Conservation (phyloP, 2,329 filamentous ascomycete genomes). For the Ascochyta rabiei region DNA sequence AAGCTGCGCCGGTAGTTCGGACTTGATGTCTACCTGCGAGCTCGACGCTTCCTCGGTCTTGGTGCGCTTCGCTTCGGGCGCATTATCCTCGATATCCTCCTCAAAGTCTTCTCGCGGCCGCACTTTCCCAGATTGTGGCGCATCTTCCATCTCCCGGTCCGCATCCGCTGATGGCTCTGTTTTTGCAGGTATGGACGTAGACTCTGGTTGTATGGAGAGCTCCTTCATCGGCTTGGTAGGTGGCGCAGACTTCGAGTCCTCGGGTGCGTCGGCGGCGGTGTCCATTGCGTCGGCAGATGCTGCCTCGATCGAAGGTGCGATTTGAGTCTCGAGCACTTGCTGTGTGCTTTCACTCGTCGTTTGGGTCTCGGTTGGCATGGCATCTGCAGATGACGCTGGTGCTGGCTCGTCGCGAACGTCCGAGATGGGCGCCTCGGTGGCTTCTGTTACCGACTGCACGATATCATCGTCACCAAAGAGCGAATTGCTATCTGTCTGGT, state of each 20-base stretch:
- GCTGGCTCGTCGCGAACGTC: slow-evolving; percentile 41
- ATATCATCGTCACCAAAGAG: slow-evolving; percentile 43
- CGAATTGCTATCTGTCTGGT: slow-evolving; percentile 49
- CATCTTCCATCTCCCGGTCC: slow-evolving; percentile 49
- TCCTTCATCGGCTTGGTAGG: slow-evolving; percentile 45
- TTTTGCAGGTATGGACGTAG: slow-evolving; percentile 19
- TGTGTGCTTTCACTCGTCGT: slow-evolving; percentile 35
- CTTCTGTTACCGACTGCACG: slow-evolving; percentile 44
- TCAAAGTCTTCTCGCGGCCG: slow-evolving; percentile 70
- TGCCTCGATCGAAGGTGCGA: slow-evolving; percentile 18
- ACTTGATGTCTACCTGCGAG: slow-evolving; percentile 51
- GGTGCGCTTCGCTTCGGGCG: slow-evolving; percentile 76
- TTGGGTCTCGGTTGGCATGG: slow-evolving; percentile 8
- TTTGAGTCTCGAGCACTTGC: slow-evolving; percentile 39
- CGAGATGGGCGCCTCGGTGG: slow-evolving; percentile 50
- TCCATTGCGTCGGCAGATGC: slow-evolving; percentile 37
- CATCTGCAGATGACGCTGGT: slow-evolving; percentile 22
- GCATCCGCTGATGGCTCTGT: slow-evolving; percentile 24
- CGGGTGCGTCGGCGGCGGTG: slow-evolving; percentile 24
- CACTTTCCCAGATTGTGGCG: slow-evolving; percentile 53
- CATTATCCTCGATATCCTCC: slow-evolving; percentile 61
- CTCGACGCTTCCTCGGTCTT: slow-evolving; percentile 64
- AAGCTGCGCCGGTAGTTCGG: slow-evolving; percentile 47
- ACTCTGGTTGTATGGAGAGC: slow-evolving; percentile 31
- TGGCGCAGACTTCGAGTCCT: slow-evolving; percentile 22